A percentile compares a stretch with the other conserved stretches of the same genome.
phyloP scores from a whole-genome alignment of 2,329 filamentous ascomycete species.

The Coniochaeta prunicola region DNA sequence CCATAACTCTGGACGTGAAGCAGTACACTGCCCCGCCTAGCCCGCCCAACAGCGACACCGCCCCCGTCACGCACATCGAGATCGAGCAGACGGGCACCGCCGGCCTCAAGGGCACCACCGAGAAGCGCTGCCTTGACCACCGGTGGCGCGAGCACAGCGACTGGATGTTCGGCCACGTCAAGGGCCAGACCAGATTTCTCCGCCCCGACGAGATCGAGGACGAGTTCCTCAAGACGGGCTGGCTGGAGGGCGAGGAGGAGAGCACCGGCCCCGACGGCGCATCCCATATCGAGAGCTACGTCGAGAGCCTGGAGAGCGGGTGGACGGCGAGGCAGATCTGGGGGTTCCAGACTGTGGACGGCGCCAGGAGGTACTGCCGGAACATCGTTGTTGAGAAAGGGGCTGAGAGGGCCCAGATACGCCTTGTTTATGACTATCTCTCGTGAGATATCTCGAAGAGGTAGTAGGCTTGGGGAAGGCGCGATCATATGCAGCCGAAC shows the following conservation, averaged over 20 bases:
- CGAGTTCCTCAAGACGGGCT: conserved; percentile 49
- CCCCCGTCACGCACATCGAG: conserved; percentile 51
- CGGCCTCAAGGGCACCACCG: conserved; percentile 57
- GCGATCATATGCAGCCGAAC: not conserved
- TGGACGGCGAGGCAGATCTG: conserved; percentile 53
- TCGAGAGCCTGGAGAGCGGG: conserved; percentile 44
- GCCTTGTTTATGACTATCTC: conserved; percentile 48
- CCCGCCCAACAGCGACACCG: conserved; percentile 19
- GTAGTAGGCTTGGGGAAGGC: not conserved
- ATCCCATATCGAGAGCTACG: conserved; percentile 57
- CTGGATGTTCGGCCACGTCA: conserved; percentile 70
- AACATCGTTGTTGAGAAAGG: conserved; percentile 48
- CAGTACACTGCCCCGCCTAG: conserved; percentile 41
- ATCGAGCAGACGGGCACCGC: conserved; percentile 67
- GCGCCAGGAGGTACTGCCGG: conserved; percentile 43
- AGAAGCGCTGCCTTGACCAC: conserved; percentile 47
- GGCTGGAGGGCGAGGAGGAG: conserved; percentile 47
- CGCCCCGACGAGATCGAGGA: conserved; percentile 41
- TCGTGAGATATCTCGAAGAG: not conserved
- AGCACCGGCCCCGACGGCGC: conserved; percentile 48
- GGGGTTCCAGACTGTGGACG: conserved; percentile 50
- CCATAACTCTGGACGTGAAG: conserved; percentile 57
- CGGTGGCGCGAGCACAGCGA: conserved; percentile 59
- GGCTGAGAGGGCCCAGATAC: conserved; percentile 37
- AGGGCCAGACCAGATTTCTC: conserved; percentile 50